A percentile compares a stretch with the other conserved stretches of the same genome.
phyloP scores from a whole-genome alignment of 1,284 basidiomycete genomes.

The Blastosporella zonata region DNA sequence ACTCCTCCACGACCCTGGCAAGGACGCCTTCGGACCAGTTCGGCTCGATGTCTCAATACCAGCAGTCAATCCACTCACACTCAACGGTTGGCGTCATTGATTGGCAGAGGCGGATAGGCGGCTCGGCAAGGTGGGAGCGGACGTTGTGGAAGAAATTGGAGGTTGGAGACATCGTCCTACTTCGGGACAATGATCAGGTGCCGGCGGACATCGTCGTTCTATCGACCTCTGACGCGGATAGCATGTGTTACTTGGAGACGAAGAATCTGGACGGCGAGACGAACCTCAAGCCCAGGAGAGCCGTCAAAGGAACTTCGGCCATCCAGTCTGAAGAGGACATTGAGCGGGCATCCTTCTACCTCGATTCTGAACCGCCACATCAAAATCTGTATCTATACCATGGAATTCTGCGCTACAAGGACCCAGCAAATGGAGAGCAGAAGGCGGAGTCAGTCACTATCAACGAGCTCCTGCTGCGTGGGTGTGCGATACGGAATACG shows the following conservation, averaged over 20 bases:
- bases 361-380: constrained; percentile 93
- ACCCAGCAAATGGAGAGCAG: constrained; percentile 45
- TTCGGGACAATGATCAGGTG: constrained; percentile 93
- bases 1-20: constrained; percentile 24
- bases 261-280: constrained; percentile 98
- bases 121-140: constrained; percentile 87
- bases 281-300: constrained; percentile 86
- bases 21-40: constrained; percentile 30
- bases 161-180: constrained; percentile 92
- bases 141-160: constrained; percentile 99
- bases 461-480: constrained; percentile 91
- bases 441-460: constrained; percentile 76
- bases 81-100: constrained; percentile 70
- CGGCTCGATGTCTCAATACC: constrained; percentile 45
- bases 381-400: constrained; percentile 93
- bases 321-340: constrained; percentile 90
- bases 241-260: constrained; percentile 87
- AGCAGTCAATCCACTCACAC: constrained; percentile 53
- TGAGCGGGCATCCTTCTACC: constrained; percentile 80
- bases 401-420: constrained; percentile 77
- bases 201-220: constrained; percentile 94
- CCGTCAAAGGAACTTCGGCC: constrained; percentile 72
- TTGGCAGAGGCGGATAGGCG: constrained; percentile 64
- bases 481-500: constrained; percentile 92
- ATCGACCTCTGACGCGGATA: constrained; percentile 81